A percentile compares a stretch with the other conserved stretches of the same genome.
phyloP scores from a whole-genome alignment of 2,329 filamentous ascomycete genomes.

The Fusarium phyllophilum region DNA sequence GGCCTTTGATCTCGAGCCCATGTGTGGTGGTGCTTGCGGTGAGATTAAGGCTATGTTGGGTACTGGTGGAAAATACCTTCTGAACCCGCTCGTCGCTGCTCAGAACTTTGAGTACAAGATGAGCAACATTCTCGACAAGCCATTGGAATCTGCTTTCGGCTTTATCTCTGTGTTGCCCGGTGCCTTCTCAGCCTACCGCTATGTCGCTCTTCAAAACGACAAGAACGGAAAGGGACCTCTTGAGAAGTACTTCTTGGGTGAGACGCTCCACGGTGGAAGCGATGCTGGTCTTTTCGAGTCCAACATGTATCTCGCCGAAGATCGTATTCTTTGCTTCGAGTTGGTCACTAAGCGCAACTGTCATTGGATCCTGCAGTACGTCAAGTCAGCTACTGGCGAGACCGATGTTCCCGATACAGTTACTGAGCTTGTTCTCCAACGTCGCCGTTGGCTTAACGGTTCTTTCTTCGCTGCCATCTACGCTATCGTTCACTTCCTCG shows the following conservation, averaged over 20 bases:
- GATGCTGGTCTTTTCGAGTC: slow-evolving; percentile 97
- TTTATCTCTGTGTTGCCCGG: slow-evolving; percentile 97
- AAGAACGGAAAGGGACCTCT: slow-evolving; percentile 92
- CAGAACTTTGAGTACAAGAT: slow-evolving; percentile 99
- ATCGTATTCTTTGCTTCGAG: slow-evolving; percentile 99
- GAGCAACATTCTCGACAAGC: slow-evolving; percentile 99
- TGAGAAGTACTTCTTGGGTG: slow-evolving; percentile 96
- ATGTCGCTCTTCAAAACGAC: slow-evolving; percentile 94
- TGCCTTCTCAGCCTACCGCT: slow-evolving; percentile 98
- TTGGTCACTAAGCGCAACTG: slow-evolving; percentile 97
- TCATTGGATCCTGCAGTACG: slow-evolving; percentile 97
- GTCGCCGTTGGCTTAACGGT: slow-evolving; percentile 96
- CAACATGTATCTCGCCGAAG: slow-evolving; percentile 99
- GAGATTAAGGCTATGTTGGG: slow-evolving; percentile 99
- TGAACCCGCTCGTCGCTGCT: slow-evolving; percentile 93
- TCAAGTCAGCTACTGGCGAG: slow-evolving; percentile 96
- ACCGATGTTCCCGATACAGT: slow-evolving; percentile 96
- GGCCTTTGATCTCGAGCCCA: slow-evolving; percentile 95
- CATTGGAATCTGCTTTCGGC: slow-evolving; percentile 94
- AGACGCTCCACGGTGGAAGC: slow-evolving; percentile 91
- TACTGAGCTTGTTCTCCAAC: slow-evolving; percentile 93
- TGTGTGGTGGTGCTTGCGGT: slow-evolving; percentile 96
- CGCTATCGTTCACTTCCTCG: slow-evolving; percentile 92
- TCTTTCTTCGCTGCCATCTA: slow-evolving; percentile 99
- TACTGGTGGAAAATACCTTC: slow-evolving; percentile 81